Evolutionary conservation across 73 alveolate genomes (phyloP), one percentile per base, ranked within the genome.

Genomic region (Paramecium bursaria): DNA sequence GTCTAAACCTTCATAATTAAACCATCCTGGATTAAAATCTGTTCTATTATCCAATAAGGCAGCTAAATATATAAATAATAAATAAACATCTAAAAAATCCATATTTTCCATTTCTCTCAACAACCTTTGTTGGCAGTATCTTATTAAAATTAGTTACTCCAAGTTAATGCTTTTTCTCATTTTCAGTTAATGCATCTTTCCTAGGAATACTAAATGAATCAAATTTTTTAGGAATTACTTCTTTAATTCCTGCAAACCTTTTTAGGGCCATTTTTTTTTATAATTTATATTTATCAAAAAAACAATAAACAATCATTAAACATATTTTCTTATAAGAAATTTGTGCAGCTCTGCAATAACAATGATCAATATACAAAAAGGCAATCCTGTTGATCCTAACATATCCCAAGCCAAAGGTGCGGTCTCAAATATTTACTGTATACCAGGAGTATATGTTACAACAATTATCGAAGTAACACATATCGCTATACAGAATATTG

Each of bases 21-120:
- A n/a, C n/a, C n/a, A n/a, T n/a, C n/a, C n/a, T 1, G 53, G 53
- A 35, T 53, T 14, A 42, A 39, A 33, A 39, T 67, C 82, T 3
- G 82, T 39, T 67, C 82, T 67, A 15, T 67, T 67, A 11, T 67
- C 82, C 1, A 67, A 15, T 31, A 35, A 22, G 21, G 60, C 49
- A 11, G 82, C 82, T 67, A 10, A 14, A 15, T 21, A 11, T 2
- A 21, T 67, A 67, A 29, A 27, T 13, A 9, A 23, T 0, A 39
- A 21, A 67, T 35, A 25, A 39, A 67, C 82, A 31, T 67, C 82
- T 67, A 10, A 67, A 67, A 19, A 67, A 67, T 67, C 82, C 82
- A 67, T 25, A 67, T 33, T 67, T 31, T 21, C 60, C 22, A 21
- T 39, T 31, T 17, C 82, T n/a, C n/a, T n/a, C n/a, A n/a, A n/a